Conservation (phyloP, 202 grass and related monocot species). For the Tripidium arundinaceum region DNA sequence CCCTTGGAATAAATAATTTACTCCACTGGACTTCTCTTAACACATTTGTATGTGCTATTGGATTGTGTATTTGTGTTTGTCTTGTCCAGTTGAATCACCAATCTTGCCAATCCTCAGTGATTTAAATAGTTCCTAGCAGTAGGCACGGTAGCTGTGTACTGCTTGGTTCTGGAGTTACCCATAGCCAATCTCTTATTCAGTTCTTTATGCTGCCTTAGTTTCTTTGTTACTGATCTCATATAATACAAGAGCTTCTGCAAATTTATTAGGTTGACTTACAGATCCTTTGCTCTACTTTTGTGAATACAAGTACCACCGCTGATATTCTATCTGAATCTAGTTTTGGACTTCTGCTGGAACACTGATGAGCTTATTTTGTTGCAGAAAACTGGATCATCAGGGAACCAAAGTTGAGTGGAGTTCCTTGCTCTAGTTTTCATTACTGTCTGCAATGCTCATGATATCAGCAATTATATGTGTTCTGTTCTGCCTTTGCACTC, state of each 20-base stretch:
- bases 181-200: neutral
- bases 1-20: neutral
- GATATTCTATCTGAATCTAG: neutral
- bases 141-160: neutral
- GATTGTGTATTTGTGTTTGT: too few relatives aligned
- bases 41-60: neutral
- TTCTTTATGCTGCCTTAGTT: neutral
- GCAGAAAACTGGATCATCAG: neutral
- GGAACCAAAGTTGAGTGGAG: neutral
- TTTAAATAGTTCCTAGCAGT: too few relatives aligned
- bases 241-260: neutral
- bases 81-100: too few relatives aligned
- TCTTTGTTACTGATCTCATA: neutral
- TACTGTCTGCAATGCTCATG: too few relatives aligned
- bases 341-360: neutral
- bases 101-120: too few relatives aligned
- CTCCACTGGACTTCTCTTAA: neutral
- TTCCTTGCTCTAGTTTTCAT: neutral
- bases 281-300: neutral
- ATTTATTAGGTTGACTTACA: neutral
- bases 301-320: neutral
- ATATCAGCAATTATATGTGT: neutral
- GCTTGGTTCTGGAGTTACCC: neutral
- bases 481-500: neutral
- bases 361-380: neutral